A percentile compares a stretch with the other conserved stretches of the same genome.
Conservation (phyloP, 1,284 basidiomycete species). For the Anthracocystis panici-leucophaei region DNA sequence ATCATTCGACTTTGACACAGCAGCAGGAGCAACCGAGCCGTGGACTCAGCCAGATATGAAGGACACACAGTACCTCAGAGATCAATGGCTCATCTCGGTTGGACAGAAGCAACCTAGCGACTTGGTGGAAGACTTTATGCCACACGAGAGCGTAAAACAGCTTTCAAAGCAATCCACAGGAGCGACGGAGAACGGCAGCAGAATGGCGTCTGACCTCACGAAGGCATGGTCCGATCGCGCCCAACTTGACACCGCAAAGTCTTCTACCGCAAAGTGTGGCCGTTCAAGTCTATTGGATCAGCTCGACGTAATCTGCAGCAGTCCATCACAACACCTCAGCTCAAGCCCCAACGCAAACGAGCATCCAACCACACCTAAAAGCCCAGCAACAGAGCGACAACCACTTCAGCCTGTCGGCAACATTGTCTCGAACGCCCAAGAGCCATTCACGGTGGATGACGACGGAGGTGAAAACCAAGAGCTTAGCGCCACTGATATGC, state of each 20-base stretch:
- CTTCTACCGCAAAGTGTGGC: conserved; percentile 1
- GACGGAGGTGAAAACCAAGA: neutral
- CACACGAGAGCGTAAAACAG: neutral
- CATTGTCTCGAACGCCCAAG: conserved; percentile 6
- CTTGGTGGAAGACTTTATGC: conserved; percentile 16
- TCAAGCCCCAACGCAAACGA: conserved; percentile 5
- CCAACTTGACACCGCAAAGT: neutral
- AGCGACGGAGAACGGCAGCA: neutral
- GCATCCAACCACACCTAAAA: neutral
- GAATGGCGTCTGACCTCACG: neutral
- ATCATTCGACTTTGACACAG: conserved; percentile 24
- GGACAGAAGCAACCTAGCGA: conserved; percentile 33
- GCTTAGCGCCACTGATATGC: conserved; percentile 6
- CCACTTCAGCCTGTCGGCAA: conserved; percentile 11
- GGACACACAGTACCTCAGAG: conserved; percentile 22
- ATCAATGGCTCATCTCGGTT: conserved; percentile 38
- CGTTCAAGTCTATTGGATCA: conserved; percentile 36
- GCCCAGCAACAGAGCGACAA: conserved; percentile 3
- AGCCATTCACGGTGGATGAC: neutral
- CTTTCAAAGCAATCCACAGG: neutral
- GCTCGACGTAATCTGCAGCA: conserved; percentile 35
- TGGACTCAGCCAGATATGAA: conserved; percentile 22
- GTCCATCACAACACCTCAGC: conserved; percentile 14
- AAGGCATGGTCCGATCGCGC: neutral
- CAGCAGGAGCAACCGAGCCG: conserved; percentile 10